A percentile compares a stretch with the other conserved stretches of the same genome.
Conservation (phyloP, 805 yeast species). For the Danielozyma ontarioensis region DNA sequence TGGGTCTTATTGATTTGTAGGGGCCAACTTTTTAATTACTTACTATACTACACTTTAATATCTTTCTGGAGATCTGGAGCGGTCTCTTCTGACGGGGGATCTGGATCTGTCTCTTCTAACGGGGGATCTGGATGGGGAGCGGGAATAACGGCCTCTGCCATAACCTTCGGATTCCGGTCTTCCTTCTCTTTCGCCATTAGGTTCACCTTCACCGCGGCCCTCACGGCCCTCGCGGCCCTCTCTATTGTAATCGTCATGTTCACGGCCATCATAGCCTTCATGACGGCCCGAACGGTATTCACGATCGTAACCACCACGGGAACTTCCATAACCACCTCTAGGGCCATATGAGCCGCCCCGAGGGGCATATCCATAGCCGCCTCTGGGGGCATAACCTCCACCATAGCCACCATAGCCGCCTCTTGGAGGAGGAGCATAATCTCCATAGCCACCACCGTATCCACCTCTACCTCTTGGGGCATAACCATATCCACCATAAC, state of each 20-base stretch:
- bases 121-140: constrained; percentile 25
- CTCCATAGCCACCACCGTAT: constrained; percentile 10
- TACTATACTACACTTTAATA: constrained; percentile 4
- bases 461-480: constrained; percentile 15
- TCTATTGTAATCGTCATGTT: constrained; percentile 9
- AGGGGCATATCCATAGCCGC: constrained; percentile 12
- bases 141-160: constrained; percentile 20
- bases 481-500: constrained; percentile 10
- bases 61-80: constrained; percentile 15
- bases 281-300: constrained; percentile 14
- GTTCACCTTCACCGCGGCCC: constrained; percentile 2
- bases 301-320: constrained; percentile 16
- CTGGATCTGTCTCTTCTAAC: constrained; percentile 31
- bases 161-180: constrained; percentile 5
- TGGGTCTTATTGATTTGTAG: no score
- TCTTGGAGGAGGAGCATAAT: background rate
- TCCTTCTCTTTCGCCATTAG: constrained; percentile 3
- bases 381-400: constrained; percentile 13
- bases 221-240: constrained; percentile 10
- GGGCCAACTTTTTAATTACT: background rate
- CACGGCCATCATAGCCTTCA: constrained; percentile 13
- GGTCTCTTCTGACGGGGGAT: constrained; percentile 28
- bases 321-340: constrained; percentile 18
- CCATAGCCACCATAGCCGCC: constrained; percentile 5
- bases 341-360: constrained; percentile 21